Base-by-base conservation (phyloP, 805 yeast genomes). In the Grigorovia transvaalensis region DNA sequence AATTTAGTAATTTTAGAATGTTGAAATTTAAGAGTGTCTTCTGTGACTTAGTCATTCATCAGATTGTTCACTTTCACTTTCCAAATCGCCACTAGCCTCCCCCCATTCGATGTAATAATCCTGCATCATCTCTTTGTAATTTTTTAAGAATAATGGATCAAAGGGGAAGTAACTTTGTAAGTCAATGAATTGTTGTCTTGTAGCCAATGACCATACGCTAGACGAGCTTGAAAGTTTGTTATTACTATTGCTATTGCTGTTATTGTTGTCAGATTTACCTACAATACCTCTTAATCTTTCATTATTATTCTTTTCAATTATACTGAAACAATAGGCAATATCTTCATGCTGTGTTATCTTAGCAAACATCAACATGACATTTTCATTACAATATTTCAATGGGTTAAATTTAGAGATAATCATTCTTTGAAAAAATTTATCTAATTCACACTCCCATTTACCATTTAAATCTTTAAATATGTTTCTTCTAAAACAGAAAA, bases 141-240 rank as follows among this genome's bases (percentile, higher is more conserved):
- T 69, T 46, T 82, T 84, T 56, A 91, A 75, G 49, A 85, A 79
- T 55, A 93, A 69, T 1, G 99, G 99, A 71, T 91, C 98, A 65
- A 87, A 91, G 12, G 99, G 99, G 69, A 91, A 91, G 65, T 88
- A 91, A n/a, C 93, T 89, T 65, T 90, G 96, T 50, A 91, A 73
- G 61, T 88, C 95, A 57, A 86, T 76, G 62, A 87, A 88, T 62
- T 89, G 96, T 63, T 86, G 90, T 61, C 82, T 82, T 51, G 80
- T 79, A 33, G 75, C 75, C 57, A 79, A 73, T 50, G 76, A 74
- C 58, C 69, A 65, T 9, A 38, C 38, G 12, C 48, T n/a, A 7
- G 52, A 18, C 12, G 33, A n/a, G 12, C 33, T 45, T 11, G 47
- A 35, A 29, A 64, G 53, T 8, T 66, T 58, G 35, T 62, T 54